Percentiles rank a stretch among this genome's conserved stretches.
phyloP scores from a whole-genome alignment of 441 rosid genomes.

The Codiaeum variegatum region DNA sequence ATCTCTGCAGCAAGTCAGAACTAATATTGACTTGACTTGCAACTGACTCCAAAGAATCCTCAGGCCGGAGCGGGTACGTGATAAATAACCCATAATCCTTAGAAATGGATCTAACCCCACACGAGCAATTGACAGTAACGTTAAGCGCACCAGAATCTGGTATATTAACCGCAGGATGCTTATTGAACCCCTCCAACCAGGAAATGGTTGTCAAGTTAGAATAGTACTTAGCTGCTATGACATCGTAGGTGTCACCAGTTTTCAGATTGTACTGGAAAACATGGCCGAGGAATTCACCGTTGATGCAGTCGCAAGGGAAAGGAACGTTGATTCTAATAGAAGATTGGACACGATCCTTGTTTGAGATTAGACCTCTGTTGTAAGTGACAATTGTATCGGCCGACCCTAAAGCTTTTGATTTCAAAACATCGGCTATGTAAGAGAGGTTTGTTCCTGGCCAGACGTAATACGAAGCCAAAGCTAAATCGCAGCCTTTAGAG shows the following conservation, averaged over 20 bases:
- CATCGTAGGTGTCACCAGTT: conserved; percentile 29
- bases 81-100: conserved; percentile 50
- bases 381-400: conserved; percentile 27
- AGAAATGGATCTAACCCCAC: conserved; percentile 37
- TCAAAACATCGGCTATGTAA: conserved; percentile 32
- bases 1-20: conserved; percentile 32
- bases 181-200: conserved; percentile 32
- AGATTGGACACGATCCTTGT: conserved; percentile 26
- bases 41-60: conserved; percentile 32
- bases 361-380: conserved; percentile 28
- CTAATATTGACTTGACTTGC: conserved; percentile 27
- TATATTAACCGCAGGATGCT: conserved; percentile 26
- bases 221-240: conserved; percentile 29
- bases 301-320: conserved; percentile 57
- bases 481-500: conserved; percentile 37
- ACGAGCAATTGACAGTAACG: conserved; percentile 64
- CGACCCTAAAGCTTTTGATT: conserved; percentile 15
- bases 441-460: conserved; percentile 32
- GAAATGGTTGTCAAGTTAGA: conserved; percentile 40
- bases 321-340: conserved; percentile 43
- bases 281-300: conserved; percentile 38
- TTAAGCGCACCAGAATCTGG: conserved; percentile 38
- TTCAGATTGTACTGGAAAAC: conserved; percentile 29
- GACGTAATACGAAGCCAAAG: conserved; percentile 61
- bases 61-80: conserved; percentile 50